Conservation (phyloP, 371 early-diverging fungal species). For the Sporodiniella umbellata region DNA sequence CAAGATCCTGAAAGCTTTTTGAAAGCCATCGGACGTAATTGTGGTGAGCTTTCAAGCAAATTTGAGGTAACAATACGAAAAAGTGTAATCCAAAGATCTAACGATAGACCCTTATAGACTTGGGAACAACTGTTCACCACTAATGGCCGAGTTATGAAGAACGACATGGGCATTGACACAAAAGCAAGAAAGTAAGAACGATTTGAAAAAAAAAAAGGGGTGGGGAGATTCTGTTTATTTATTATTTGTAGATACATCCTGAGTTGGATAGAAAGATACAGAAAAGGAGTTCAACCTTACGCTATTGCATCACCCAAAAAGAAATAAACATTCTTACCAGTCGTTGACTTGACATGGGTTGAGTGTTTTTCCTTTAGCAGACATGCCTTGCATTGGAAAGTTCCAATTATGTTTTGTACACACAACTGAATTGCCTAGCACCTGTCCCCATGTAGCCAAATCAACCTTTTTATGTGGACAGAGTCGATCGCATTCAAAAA, state of each 20-base stretch:
- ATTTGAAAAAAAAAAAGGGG: not conserved
- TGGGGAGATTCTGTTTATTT: not conserved
- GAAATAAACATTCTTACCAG: constrained; percentile 42
- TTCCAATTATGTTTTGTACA: constrained; percentile 71
- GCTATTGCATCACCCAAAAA: constrained; percentile 31
- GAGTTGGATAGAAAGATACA: constrained; percentile 52
- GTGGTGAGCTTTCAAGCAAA: constrained; percentile 54
- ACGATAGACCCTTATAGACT: constrained; percentile 21
- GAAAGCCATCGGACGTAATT: constrained; percentile 58
- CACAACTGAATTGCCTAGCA: constrained; percentile 52
- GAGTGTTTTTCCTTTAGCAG: constrained; percentile 47
- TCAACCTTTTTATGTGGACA: constrained; percentile 71
- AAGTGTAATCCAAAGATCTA: not conserved
- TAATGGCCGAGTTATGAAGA: constrained; percentile 45
- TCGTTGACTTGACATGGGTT: constrained; percentile 64
- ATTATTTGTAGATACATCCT: constrained; percentile 43
- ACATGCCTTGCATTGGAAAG: constrained; percentile 48
- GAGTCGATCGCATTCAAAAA: constrained; percentile 64
- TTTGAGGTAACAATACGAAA: constrained; percentile 38
- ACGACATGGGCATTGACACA: constrained; percentile 44
- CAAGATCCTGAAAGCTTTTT: constrained; percentile 45
- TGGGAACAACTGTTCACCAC: constrained; percentile 65
- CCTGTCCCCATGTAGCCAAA: constrained; percentile 61
- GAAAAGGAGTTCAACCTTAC: constrained; percentile 44
- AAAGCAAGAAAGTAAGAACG: constrained; percentile 34